These are phyloP conservation scores for Xylaria sp. DNA, from an alignment of 2,329 filamentous ascomycete species.

Conservation along the genomic window DNA sequence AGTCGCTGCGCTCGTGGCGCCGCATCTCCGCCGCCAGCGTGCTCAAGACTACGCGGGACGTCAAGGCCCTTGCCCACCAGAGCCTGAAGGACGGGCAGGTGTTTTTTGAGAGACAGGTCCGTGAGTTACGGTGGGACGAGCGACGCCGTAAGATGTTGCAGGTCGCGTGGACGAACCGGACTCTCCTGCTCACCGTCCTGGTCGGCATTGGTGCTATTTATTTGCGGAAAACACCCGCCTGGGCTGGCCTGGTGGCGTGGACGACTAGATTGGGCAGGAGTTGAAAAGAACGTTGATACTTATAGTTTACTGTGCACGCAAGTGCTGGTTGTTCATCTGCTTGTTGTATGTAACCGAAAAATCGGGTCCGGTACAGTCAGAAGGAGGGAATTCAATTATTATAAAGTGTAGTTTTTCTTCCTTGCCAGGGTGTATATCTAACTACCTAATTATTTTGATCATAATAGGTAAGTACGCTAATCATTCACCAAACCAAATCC, in stretches of 20 bases:
- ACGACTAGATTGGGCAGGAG: not conserved
- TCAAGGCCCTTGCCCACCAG: constrained; percentile 56
- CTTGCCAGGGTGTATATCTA: not conserved
- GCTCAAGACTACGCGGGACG: constrained; percentile 77
- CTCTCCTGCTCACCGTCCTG: constrained; percentile 67
- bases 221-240: constrained; percentile 57
- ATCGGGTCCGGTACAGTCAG: not conserved
- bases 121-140: constrained; percentile 73
- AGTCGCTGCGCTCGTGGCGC: constrained; percentile 73
- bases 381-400: not conserved
- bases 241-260: constrained; percentile 37
- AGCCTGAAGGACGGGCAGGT: constrained; percentile 68
- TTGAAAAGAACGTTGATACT: not conserved
- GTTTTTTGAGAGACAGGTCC: constrained; percentile 73
- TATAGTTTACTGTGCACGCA: not conserved
- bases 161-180: constrained; percentile 68
- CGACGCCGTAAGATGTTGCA: constrained; percentile 55
- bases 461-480: constrained; percentile 1
- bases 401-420: not conserved
- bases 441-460: not conserved
- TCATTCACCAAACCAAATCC: not conserved
- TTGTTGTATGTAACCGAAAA: not conserved
- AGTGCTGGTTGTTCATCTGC: not conserved
- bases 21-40: constrained; percentile 77
- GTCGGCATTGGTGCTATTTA: constrained; percentile 73